Evolutionary conservation across 2,329 filamentous ascomycete species (phyloP).

Genomic region (Nemania diffusa): DNA sequence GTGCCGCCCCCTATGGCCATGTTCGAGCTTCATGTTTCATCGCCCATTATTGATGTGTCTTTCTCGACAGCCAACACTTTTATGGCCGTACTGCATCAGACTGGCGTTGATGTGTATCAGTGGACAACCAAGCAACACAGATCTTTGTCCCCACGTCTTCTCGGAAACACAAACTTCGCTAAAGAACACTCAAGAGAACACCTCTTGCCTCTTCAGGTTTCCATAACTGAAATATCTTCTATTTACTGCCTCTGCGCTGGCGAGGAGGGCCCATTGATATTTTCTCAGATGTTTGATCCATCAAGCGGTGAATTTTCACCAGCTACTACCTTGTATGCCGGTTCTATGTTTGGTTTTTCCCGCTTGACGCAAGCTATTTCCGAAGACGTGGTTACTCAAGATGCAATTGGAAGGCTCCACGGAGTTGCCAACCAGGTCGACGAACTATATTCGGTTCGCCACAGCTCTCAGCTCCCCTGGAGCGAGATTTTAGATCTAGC

Average conservation of each 20-base stretch:
- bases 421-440: conserved; percentile 50
- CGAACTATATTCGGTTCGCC: conserved; percentile 52
- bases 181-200: conserved; percentile 42
- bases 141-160: conserved; percentile 56
- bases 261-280: conserved; percentile 39
- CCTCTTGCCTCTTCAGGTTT: conserved; percentile 46
- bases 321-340: conserved; percentile 42
- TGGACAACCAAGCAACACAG: conserved; percentile 72
- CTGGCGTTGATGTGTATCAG: conserved; percentile 73
- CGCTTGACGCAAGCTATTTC: conserved; percentile 46
- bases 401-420: conserved; percentile 58
- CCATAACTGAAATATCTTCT: conserved; percentile 44
- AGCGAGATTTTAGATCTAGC: conserved; percentile 59
- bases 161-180: conserved; percentile 54
- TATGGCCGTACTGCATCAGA: conserved; percentile 77
- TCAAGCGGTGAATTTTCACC: conserved; percentile 32
- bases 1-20: conserved; percentile 93
- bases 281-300: conserved; percentile 35
- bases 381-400: conserved; percentile 55
- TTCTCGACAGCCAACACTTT: conserved; percentile 72
- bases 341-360: conserved; percentile 48
- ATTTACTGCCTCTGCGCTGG: conserved; percentile 46
- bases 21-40: conserved; percentile 73
- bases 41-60: conserved; percentile 77
- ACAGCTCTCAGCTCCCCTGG: conserved; percentile 63